A percentile compares a stretch with the other conserved stretches of the same genome.
These are phyloP conservation scores for Mariannaea sp. DNA, from an alignment of 2,329 filamentous ascomycete genomes.

Conservation along the genomic window DNA sequence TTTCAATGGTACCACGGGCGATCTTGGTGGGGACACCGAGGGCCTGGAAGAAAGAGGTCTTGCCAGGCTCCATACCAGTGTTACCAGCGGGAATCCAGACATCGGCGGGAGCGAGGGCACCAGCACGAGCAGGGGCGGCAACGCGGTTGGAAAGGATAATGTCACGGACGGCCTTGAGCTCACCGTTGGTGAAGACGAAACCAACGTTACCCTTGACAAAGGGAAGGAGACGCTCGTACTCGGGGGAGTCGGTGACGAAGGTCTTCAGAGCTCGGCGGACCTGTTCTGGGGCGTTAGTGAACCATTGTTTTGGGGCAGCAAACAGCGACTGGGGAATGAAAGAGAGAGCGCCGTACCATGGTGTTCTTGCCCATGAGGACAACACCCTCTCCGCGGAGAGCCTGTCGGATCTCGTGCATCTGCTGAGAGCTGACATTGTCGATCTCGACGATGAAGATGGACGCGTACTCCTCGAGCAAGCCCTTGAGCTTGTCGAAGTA, in stretches of 20 bases:
- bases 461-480: constrained; percentile 95
- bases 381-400: constrained; percentile 88
- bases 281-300: constrained; percentile 48
- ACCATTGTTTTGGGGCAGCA: background rate
- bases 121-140: constrained; percentile 95
- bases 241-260: constrained; percentile 86
- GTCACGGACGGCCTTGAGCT: constrained; percentile 90
- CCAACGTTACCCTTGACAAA: constrained; percentile 97
- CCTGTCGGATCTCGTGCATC: constrained; percentile 99
- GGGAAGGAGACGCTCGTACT: constrained; percentile 97
- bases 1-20: constrained; percentile 99
- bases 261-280: constrained; percentile 97
- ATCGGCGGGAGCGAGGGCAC: constrained; percentile 91
- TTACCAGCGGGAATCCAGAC: constrained; percentile 97
- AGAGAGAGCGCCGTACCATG: constrained; percentile 70
- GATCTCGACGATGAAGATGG: constrained; percentile 95
- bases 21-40: constrained; percentile 99
- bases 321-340: background rate
- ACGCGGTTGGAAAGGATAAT: constrained; percentile 97
- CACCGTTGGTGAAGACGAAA: constrained; percentile 99
- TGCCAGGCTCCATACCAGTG: constrained; percentile 99
- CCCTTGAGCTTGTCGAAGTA: constrained; percentile 99
- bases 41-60: constrained; percentile 99
- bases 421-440: constrained; percentile 99
- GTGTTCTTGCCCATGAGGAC: constrained; percentile 99